Conservation (phyloP, 2,329 filamentous ascomycete genomes). For the Cordyceps cateniannulata region DNA sequence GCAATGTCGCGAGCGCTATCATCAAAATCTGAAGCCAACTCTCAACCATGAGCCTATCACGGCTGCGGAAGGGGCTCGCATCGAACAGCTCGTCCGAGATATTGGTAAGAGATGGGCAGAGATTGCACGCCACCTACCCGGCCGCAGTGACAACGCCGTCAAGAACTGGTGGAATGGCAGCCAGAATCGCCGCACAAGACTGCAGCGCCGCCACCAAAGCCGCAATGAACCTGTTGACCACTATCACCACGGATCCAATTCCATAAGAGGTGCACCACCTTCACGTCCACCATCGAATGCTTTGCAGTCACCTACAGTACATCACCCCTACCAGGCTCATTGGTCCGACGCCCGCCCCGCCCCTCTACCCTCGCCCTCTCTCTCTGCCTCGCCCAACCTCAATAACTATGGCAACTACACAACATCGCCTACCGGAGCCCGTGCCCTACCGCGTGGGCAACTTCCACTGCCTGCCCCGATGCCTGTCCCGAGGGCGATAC, state of each 20-base stretch:
- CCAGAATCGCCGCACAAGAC: slow-evolving; percentile 68
- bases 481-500: slow-evolving; percentile 26
- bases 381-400: slow-evolving; percentile 50
- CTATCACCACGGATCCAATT: background rate
- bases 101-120: slow-evolving; percentile 90
- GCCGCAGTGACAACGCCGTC: slow-evolving; percentile 88
- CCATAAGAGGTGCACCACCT: slow-evolving; percentile 11
- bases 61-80: slow-evolving; percentile 61
- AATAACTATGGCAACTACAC: slow-evolving; percentile 57
- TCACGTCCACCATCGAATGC: slow-evolving; percentile 18
- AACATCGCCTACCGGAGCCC: slow-evolving; percentile 43
- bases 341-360: slow-evolving; percentile 29
- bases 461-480: slow-evolving; percentile 36
- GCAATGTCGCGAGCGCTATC: slow-evolving; percentile 89
- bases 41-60: slow-evolving; percentile 70
- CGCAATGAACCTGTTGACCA: slow-evolving; percentile 15
- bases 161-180: slow-evolving; percentile 99
- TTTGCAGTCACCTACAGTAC: slow-evolving; percentile 14
- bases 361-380: slow-evolving; percentile 31
- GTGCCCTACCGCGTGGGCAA: slow-evolving; percentile 23
- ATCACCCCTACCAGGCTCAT: slow-evolving; percentile 18
- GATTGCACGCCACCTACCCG: slow-evolving; percentile 74
- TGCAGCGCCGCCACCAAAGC: slow-evolving; percentile 32
- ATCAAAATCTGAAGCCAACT: slow-evolving; percentile 81
- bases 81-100: slow-evolving; percentile 69